phyloP scores from a whole-genome alignment of 1,284 basidiomycete genomes.

The Cutaneotrichosporon sp. region DNA sequence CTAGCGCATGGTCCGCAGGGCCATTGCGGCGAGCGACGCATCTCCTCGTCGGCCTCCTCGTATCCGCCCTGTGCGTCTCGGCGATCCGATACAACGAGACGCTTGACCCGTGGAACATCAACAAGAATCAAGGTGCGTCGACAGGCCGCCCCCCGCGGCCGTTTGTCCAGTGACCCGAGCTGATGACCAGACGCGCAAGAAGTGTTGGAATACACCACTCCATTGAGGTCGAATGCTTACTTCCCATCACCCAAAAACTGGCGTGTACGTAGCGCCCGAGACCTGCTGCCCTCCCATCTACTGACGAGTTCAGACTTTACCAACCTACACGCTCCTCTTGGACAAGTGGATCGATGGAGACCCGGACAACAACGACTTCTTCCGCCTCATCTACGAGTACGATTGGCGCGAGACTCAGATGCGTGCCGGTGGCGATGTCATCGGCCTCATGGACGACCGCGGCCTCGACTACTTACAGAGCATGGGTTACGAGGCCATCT shows the following conservation, averaged over 20 bases:
- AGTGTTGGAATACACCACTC: conserved; percentile 68
- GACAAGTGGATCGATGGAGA: conserved; percentile 93
- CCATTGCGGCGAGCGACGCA: conserved; percentile 5
- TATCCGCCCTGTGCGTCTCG: conserved; percentile 18
- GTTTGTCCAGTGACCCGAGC: not conserved
- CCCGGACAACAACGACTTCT: conserved; percentile 85
- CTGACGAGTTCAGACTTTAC: conserved; percentile 57
- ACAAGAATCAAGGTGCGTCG: conserved; percentile 65
- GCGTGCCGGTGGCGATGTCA: conserved; percentile 80
- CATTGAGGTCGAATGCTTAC: conserved; percentile 55
- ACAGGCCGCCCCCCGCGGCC: not conserved
- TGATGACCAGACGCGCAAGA: conserved; percentile 60
- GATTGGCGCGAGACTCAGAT: conserved; percentile 86
- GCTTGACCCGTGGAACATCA: conserved; percentile 78
- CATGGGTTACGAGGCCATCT: conserved; percentile 80
- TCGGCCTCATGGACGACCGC: conserved; percentile 65
- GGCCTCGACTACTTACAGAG: conserved; percentile 79
- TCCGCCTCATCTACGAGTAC: conserved; percentile 73
- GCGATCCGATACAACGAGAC: conserved; percentile 65
- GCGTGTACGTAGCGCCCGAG: conserved; percentile 57
- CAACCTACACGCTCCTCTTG: conserved; percentile 79
- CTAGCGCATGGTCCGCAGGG: conserved; percentile 8
- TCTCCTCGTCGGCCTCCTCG: conserved; percentile 7
- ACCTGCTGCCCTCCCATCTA: conserved; percentile 38
- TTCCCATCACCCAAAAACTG: conserved; percentile 80